Evolutionary conservation across 1,139 yeast genomes (phyloP), one percentile per base, ranked within the genome.

Genomic region (Lodderomyces parapsilosis): DNA sequence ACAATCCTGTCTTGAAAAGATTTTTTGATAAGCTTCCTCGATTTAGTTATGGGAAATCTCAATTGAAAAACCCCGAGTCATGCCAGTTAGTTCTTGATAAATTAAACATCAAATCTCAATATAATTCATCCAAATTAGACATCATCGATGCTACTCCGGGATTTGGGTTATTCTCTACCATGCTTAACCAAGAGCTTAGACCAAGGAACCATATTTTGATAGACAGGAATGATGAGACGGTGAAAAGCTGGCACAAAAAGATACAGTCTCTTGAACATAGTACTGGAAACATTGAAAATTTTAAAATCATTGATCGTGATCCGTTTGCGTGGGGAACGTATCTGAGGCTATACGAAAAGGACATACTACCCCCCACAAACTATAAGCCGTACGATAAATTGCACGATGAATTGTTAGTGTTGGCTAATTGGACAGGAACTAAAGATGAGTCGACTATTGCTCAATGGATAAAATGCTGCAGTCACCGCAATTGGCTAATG

Each of bases 401-500:
- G 15, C 83, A 89, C 60, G 76, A 80, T 42, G 77, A 80, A 41
- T 62, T 91, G 13, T 62, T 91, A 32, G 67, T 86, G 24, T 68
- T 81, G 2, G 95, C 83, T 1, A 85, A 86, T 57, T 68, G 86
- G 39, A 70, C 87, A 0, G 71, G 75, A 11, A 47, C 60, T 27
- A 55, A 55, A 31, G 89, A 89, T 6, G 95, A 86, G 58, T 79
- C 84, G 38, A 70, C 87, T 20, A 62, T 85, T 31, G 84, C 87
- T 39, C 96, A 89, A 63, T 86, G 91, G 81, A 61, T 86, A 25
- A 75, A 75, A 53, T 86, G 96, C 59, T 68, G 84, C 36, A 81
- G 78, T 1, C 76, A 83, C 57, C 71, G 76, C 40, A 86, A 86
- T 55, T 88, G 96, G 96, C 60, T 87, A 13, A 86, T 83, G 52